Conservation (phyloP, 257 asterid species). For the Coffea eugenioides region DNA sequence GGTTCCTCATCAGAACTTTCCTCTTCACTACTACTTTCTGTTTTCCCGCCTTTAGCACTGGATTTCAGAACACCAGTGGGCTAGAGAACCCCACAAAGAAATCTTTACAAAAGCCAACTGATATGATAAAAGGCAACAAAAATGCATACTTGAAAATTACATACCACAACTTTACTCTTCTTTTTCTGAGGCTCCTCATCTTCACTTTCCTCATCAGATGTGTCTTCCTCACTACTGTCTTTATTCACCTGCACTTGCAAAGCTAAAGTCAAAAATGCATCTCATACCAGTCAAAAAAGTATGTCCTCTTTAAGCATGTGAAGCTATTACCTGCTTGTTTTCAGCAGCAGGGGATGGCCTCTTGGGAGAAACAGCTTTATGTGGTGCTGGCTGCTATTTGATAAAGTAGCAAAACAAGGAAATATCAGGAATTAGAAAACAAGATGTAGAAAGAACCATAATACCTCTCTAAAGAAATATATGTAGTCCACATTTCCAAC, state of each 20-base stretch:
- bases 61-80: conserved; percentile 16
- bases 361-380: not conserved
- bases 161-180: conserved; percentile 38
- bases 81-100: conserved; percentile 1
- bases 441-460: too few species aligned
- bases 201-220: conserved; percentile 48
- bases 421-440: not conserved
- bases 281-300: too few species aligned
- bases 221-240: conserved; percentile 30
- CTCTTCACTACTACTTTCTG: conserved; percentile 35
- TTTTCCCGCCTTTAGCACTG: conserved; percentile 11
- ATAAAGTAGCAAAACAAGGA: not conserved
- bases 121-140: not conserved
- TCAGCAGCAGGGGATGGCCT: conserved; percentile 8
- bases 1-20: conserved; percentile 30
- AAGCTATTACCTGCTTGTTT: conserved; percentile 6
- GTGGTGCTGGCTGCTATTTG: not conserved
- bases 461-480: too few species aligned
- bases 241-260: not conserved
- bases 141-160: not conserved
- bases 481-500: not conserved
- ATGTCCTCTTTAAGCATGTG: too few species aligned
- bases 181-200: conserved; percentile 54
- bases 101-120: not conserved
- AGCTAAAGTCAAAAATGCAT: not conserved